Evolutionary conservation across 225 moss, liverwort and hornwort genomes (phyloP).

Genomic region (Sphagnum tenellum): DNA sequence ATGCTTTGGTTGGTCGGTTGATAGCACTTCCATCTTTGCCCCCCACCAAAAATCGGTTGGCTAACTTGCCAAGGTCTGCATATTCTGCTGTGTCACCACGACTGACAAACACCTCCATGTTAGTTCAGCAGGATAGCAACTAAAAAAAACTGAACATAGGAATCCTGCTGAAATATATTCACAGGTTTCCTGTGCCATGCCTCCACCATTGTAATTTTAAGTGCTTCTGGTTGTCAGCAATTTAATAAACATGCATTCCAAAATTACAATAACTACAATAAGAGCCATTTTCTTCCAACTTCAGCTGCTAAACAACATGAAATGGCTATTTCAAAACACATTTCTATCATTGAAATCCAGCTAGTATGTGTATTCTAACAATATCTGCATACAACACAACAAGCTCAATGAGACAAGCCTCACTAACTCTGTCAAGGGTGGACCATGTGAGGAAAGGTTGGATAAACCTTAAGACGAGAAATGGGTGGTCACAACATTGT

Average conservation of each 20-base stretch:
- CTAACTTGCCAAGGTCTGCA: conserved; percentile 78
- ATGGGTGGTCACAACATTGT: conserved; percentile 92
- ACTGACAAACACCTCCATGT: conserved; percentile 18
- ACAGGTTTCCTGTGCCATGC: no score
- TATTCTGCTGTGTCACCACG: conserved; percentile 87
- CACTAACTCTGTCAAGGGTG: neutral
- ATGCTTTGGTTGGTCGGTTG: conserved; percentile 66
- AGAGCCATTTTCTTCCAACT: no score
- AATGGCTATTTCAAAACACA: no score
- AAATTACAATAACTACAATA: no score
- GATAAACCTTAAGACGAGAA: conserved; percentile 70
- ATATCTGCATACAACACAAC: neutral
- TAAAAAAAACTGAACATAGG: no score
- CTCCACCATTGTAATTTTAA: no score
- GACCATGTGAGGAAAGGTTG: neutral
- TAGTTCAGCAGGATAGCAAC: no score
- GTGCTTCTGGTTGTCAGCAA: no score
- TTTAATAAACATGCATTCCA: no score
- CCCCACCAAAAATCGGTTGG: conserved; percentile 65
- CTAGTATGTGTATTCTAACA: neutral
- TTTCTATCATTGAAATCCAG: neutral
- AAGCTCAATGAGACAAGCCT: neutral
- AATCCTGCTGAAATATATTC: no score
- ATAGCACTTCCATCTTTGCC: conserved; percentile 22
- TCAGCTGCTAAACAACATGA: no score